Evolutionary conservation across 306 rosid species (phyloP), one percentile per base, ranked within the genome.

Genomic region (Ammopiptanthus mongolicus): DNA sequence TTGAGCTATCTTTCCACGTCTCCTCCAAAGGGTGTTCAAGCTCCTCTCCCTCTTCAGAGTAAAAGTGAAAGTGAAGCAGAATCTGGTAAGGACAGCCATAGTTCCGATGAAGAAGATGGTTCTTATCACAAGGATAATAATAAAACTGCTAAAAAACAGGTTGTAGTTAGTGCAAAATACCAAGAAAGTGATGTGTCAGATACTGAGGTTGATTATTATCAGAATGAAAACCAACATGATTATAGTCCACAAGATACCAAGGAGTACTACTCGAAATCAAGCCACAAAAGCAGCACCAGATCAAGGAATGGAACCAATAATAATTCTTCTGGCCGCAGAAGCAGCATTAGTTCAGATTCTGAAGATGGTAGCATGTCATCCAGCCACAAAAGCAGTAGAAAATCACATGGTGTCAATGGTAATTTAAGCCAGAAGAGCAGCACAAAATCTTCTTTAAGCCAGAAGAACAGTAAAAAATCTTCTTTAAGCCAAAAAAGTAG

Each of bases 1-100:
- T 82, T 94, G 6, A 90, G 96, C 69, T 94, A 91, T 67, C 96
- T 91, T 71, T 83, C 90, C 12, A 77, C 84, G 1, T 11, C 55
- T 18, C 87, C 93, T 22, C 63, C 79, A 3, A 75, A 29, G 60
- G 52, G 5, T 48, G 31, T 28, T 33, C 76, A 71, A 21, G 70
- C 72, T 42, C 77, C 82, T 77, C 57, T 62, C 48, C 74, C 62
- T n/a, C 67, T 77, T 14, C 17, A 59, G 22, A 34, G 19, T 25
- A 77, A 63, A 36, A 67, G 33, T 31, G 33, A 56, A 3, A 57
- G 77, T 10, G 77, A 44, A 41, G 13, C 10, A 41, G 13, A 41
- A 41, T 41, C 13, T 11, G 14, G 3, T 41, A 51, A 65, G 44
- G 39, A 46, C 13, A 25, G 39, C 66, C 1, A 33, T 5, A 19